Conservation (phyloP, 345 rosid genomes). For the Syzygium grande region DNA sequence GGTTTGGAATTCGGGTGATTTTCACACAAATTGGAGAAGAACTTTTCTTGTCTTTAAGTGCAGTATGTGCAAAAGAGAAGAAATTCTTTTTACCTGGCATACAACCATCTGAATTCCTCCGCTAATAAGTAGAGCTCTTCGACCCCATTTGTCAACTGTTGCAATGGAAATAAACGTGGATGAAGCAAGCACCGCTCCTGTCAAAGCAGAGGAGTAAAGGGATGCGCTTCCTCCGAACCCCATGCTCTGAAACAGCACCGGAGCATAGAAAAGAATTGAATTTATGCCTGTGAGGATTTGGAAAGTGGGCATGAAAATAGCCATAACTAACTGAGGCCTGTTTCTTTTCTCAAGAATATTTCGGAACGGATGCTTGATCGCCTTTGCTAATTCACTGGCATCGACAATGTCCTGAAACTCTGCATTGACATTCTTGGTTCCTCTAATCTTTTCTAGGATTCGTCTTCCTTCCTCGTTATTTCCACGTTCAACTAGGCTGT, state of each 20-base stretch:
- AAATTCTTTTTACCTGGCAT: constrained; percentile 52
- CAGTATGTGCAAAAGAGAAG: not conserved
- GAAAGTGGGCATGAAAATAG: constrained; percentile 70
- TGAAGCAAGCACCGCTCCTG: constrained; percentile 82
- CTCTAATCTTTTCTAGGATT: constrained; percentile 68
- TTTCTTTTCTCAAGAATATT: constrained; percentile 64
- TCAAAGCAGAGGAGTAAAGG: constrained; percentile 81
- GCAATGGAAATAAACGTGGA: constrained; percentile 81
- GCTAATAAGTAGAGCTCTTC: constrained; percentile 68
- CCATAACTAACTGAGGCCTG: constrained; percentile 83
- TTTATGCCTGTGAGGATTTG: constrained; percentile 95
- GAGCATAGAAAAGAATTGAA: constrained; percentile 92
- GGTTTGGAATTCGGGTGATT: not conserved
- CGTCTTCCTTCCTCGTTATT: constrained; percentile 41
- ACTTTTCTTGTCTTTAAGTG: not conserved
- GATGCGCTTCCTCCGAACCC: constrained; percentile 81
- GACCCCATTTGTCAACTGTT: constrained; percentile 64
- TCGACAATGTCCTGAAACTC: constrained; percentile 86
- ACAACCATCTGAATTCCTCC: constrained; percentile 83
- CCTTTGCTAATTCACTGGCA: constrained; percentile 78
- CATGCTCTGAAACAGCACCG: constrained; percentile 82
- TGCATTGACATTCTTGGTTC: constrained; percentile 56
- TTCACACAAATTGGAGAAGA: not conserved
- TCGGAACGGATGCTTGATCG: constrained; percentile 77
- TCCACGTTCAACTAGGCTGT: constrained; percentile 79